phyloP scores from a whole-genome alignment of 73 alveolate species.

The Vitrella brassicaformis region DNA sequence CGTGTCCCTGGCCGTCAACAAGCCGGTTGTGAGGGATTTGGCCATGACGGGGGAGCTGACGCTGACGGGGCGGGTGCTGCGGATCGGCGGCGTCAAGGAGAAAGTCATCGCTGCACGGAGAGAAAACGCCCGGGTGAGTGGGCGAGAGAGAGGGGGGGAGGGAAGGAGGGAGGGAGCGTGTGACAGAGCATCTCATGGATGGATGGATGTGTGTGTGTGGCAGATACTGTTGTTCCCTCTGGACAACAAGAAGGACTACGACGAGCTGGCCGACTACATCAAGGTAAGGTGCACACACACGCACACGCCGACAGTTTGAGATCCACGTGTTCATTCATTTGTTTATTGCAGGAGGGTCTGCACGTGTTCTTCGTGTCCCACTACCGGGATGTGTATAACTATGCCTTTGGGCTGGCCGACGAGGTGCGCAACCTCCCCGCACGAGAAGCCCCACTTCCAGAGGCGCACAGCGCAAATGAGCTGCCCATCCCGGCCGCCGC shows the following conservation, averaged over 20 bases:
- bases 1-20: slow-evolving; percentile 43
- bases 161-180: neutral
- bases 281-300: neutral
- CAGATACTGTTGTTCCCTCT: neutral
- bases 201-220: neutral
- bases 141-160: neutral
- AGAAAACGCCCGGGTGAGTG: slow-evolving; percentile 51
- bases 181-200: neutral
- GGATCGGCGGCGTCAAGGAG: slow-evolving; percentile 67
- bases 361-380: slow-evolving; percentile 24
- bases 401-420: slow-evolving; percentile 9
- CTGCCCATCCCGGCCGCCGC: too few relatives aligned
- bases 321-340: neutral
- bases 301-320: neutral
- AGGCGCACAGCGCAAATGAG: too few relatives aligned
- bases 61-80: slow-evolving; percentile 66
- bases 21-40: slow-evolving; percentile 47
- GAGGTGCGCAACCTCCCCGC: too few relatives aligned
- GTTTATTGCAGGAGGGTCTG: neutral
- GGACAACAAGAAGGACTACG: neutral
- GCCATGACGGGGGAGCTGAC: slow-evolving; percentile 83
- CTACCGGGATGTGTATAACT: slow-evolving; percentile 21
- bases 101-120: slow-evolving; percentile 66
- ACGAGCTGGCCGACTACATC: neutral
- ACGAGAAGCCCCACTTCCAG: too few relatives aligned